A percentile compares a stretch with the other conserved stretches of the same genome.
Conservation (phyloP, 345 rosid species). For the Eucalyptus pauciflora region DNA sequence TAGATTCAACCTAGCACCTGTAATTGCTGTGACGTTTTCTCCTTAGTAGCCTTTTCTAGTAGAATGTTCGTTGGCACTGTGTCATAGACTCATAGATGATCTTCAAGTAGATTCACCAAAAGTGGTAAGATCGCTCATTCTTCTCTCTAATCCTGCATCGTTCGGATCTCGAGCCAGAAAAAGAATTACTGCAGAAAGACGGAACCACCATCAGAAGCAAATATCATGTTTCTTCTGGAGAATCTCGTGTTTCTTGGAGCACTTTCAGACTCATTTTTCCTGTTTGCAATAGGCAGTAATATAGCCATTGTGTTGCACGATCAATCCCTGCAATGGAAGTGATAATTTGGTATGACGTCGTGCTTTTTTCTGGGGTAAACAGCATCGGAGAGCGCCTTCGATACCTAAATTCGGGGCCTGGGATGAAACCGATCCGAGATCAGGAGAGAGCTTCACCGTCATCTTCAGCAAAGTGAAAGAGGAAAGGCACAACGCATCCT, state of each 20-base stretch:
- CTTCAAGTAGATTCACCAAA: not conserved
- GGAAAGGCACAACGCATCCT: constrained; percentile 22
- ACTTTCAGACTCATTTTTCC: not conserved
- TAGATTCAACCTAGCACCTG: not conserved
- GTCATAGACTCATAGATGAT: not conserved
- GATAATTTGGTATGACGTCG: not conserved
- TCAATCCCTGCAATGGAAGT: not conserved
- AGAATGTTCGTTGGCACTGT: not conserved
- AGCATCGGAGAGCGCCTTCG: constrained; percentile 23
- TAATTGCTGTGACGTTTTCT: not conserved
- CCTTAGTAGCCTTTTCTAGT: not conserved
- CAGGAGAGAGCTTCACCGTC: constrained; percentile 36
- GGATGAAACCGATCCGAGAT: constrained; percentile 40
- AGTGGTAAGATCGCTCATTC: not conserved
- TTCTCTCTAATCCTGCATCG: not conserved
- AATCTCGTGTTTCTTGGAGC: not conserved
- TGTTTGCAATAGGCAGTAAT: not conserved
- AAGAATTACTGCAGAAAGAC: not conserved
- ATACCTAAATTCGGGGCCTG: constrained; percentile 52
- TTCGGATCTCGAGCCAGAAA: not conserved
- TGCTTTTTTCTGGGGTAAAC: not conserved
- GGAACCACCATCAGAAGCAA: not conserved
- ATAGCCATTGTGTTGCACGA: not conserved
- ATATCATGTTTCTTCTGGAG: not conserved
- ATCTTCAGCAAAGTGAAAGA: constrained; percentile 35